Base-by-base conservation (phyloP, 805 yeast species). In the Ogataea philodendri region DNA sequence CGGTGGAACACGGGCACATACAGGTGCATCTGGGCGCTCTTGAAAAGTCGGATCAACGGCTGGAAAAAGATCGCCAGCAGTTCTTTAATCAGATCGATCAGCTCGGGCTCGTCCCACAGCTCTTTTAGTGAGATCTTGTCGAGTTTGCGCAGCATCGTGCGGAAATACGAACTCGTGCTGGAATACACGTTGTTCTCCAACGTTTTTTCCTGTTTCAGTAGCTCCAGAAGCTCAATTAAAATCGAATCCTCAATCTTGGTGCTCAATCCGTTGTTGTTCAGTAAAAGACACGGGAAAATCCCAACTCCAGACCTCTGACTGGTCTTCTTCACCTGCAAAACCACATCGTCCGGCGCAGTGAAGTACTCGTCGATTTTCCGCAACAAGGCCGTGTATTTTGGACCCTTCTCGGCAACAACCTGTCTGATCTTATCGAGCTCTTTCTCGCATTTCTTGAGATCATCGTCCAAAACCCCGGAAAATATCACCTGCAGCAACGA, bases 101-200 rank as follows among this genome's bases (percentile, higher is more conserved):
- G 64, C 46, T 84, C 85, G 0, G 90, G 87, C 49, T 89, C 95
- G 29, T 76, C 78, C 95, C 96, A 86, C 26, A 89, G 55, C 52
- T 81, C 80, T 49, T 78, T 79, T 66, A 89, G 60, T 26, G 82
- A 63, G 37, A 78, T 76, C 55, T 86, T 88, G 54, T 90, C 98
- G 22, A 77, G 74, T 39, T 76, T 80, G 22, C 93, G 72, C 1
- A 84, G 65, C 44, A 72, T 72, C 11, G 83, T 60, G 41, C 74
- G 79, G 60, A 83, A 74, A 35, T 82, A 69, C 37, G 81, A 79
- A 41, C 75, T 77, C 9, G 84, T 54, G 42, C 70, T 68, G 6
- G 76, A 62, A 49, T 72, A 83, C 25, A 72, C 51, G 14, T 48
- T 30, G 14, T 66, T 65, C 3, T 72, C 70, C 8, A 41, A 41